Evolutionary conservation across 1,139 yeast genomes (phyloP), one percentile per base, ranked within the genome.

Genomic region (Saccharomyces pastorianus): DNA sequence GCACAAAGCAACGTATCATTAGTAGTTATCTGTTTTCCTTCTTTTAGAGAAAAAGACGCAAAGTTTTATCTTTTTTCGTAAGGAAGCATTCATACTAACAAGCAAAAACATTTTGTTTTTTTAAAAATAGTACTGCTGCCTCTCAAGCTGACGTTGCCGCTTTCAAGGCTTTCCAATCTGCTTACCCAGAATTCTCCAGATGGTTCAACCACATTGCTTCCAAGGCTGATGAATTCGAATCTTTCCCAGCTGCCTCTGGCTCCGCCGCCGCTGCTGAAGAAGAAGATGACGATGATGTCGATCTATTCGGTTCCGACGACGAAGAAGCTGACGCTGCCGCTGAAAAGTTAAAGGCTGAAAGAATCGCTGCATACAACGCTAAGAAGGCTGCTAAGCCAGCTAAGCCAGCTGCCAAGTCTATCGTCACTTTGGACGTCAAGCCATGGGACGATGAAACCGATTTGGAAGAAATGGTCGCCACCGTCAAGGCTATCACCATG

Each of bases 401-500:
- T 71, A 89, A 89, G 83, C 89, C 97, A 71, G 96, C 96, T 76
- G 98, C 99, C 72, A 93, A 93, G 83, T 88, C 98, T 61, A 80
- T 90, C 67, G 96, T 93, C 71, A 93, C 99, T 70, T 73, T 93
- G 71, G 99, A 93, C 70, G 96, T 93, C 68, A 93, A 93, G 86
- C 98, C 97, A 78, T 93, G 99, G 99, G 99, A 93, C 78, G 98
- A 93, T 71, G 98, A 93, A 82, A 93, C 99, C 65, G 85, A 91
- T 74, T 82, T 95, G 75, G 96, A 93, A 58, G 85, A 84, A 76
- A 75, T 93, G 78, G 77, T 88, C 68, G 91, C 85, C 59, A 82
- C 83, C 76, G 97, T 90, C 71, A 90, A 89, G 83, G 73, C 80
- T 65, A 76, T 91, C 68, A 85, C 83, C 74, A 76, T 78, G 79